phyloP scores from a whole-genome alignment of 768 basidiomycete genomes.

The Podaxis rugospora region DNA sequence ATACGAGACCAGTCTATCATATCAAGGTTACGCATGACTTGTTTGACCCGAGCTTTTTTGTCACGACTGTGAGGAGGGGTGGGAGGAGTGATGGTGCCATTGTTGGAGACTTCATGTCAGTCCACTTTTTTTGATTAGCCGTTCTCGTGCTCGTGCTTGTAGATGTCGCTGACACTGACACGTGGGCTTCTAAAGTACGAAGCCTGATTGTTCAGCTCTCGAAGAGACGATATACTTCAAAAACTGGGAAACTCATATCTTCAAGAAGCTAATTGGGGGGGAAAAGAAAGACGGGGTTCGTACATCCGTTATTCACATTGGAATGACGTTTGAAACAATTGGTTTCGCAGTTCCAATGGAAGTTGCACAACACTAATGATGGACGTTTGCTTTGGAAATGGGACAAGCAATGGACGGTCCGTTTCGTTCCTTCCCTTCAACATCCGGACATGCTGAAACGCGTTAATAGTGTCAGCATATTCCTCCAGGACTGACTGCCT shows the following conservation, averaged over 20 bases:
- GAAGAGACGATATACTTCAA: constrained; percentile 8
- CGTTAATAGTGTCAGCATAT: background rate
- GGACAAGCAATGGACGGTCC: constrained; percentile 5
- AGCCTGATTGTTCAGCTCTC: background rate
- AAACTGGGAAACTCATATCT: constrained; percentile 1
- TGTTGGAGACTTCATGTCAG: constrained; percentile 19
- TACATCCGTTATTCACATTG: background rate
- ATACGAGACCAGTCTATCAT: constrained; percentile 16
- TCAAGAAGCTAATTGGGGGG: background rate
- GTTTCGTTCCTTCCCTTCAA: background rate
- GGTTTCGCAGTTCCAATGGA: constrained; percentile 5
- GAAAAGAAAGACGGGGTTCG: constrained; percentile 9
- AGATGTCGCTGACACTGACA: background rate
- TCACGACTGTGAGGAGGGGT: constrained; percentile 17
- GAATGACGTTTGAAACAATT: background rate
- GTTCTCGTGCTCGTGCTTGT: background rate
- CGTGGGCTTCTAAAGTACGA: background rate
- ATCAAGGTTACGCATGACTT: constrained; percentile 16
- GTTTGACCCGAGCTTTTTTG: constrained; percentile 16
- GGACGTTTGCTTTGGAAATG: constrained; percentile 4
- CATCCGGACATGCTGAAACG: background rate
- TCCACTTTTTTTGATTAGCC: background rate
- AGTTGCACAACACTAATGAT: background rate
- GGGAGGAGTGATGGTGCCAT: constrained; percentile 12
- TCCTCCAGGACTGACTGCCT: background rate